Evolutionary conservation across 257 asterid species (phyloP).

Genomic region (Jacaranda mimosifolia): DNA sequence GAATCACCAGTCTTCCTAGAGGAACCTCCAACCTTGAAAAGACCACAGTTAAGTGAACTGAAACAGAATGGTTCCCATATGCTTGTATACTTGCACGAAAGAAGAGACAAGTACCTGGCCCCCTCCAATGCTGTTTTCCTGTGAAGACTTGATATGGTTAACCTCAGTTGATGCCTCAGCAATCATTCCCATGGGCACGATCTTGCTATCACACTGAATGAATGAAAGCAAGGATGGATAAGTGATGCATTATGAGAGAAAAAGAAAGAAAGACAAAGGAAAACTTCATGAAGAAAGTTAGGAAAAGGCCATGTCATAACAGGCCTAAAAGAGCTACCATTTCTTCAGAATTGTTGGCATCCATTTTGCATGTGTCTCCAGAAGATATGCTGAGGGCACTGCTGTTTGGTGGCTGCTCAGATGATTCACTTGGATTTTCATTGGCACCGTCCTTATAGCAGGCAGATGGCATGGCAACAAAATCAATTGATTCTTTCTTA

Average conservation of each 20-base stretch:
- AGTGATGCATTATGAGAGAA: conserved; percentile 5
- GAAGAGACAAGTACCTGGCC: conserved; percentile 41
- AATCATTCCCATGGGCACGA: conserved; percentile 14
- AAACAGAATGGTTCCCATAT: neutral
- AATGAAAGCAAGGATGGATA: conserved; percentile 23
- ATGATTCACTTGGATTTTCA: conserved; percentile 33
- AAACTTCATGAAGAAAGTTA: neutral
- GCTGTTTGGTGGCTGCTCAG: conserved; percentile 33
- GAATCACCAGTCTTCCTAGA: conserved; percentile 37
- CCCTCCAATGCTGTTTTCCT: conserved; percentile 22
- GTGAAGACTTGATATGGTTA: conserved; percentile 11
- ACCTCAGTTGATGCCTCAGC: conserved; percentile 34
- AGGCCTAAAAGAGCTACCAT: conserved; percentile 49
- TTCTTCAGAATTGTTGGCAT: conserved; percentile 34
- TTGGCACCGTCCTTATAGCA: conserved; percentile 27
- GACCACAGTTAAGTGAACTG: conserved; percentile 20
- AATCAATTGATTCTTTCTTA: conserved; percentile 43
- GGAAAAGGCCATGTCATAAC: neutral
- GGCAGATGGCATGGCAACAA: conserved; percentile 32
- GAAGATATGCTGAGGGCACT: conserved; percentile 26
- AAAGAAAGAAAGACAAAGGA: conserved; percentile 5
- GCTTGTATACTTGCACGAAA: conserved; percentile 9
- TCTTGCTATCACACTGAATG: conserved; percentile 41
- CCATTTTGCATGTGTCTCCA: conserved; percentile 37
- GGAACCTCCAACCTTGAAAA: conserved; percentile 52